Percentiles rank a stretch among this genome's conserved stretches.
Conservation (phyloP, 371 early-diverging fungal genomes). For the Nosema granulosis region DNA sequence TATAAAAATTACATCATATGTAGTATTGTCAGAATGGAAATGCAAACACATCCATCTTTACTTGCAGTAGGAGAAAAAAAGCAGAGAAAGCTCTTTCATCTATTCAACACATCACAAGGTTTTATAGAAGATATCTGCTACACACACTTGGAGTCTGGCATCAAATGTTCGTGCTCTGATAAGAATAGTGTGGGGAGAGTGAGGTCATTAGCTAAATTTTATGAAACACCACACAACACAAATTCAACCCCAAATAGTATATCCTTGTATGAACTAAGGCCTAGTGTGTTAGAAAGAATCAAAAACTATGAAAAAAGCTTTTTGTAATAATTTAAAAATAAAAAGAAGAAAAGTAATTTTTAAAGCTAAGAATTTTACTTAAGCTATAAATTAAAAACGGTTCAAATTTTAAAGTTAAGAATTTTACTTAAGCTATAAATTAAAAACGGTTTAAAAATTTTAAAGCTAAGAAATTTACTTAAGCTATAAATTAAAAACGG, state of each 20-base stretch:
- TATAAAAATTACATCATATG: too few species aligned
- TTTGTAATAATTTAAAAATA: too few species aligned
- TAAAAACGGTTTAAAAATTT: too few species aligned
- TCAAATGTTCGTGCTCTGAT: neutral
- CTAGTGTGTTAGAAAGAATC: neutral
- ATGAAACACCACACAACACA: neutral
- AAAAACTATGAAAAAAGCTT: constrained; percentile 19
- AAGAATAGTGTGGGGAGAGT: neutral
- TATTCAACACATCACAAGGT: constrained; percentile 2
- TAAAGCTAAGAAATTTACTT: too few species aligned
- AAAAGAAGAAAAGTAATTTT: too few species aligned
- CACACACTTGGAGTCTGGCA: neutral
- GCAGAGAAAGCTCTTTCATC: neutral
- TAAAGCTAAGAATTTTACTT: too few species aligned
- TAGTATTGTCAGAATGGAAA: too few species aligned
- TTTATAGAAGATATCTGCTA: constrained; percentile 15
- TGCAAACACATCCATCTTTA: neutral
- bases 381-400: too few species aligned
- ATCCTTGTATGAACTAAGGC: neutral
- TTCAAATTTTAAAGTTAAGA: too few species aligned
- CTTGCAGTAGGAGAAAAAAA: neutral
- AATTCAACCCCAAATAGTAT: neutral
- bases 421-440: too few species aligned
- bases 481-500: too few species aligned
- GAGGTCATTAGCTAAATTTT: constrained; percentile 2